Conservation (phyloP, 768 basidiomycete genomes). For the Tephrocybe sp. region DNA sequence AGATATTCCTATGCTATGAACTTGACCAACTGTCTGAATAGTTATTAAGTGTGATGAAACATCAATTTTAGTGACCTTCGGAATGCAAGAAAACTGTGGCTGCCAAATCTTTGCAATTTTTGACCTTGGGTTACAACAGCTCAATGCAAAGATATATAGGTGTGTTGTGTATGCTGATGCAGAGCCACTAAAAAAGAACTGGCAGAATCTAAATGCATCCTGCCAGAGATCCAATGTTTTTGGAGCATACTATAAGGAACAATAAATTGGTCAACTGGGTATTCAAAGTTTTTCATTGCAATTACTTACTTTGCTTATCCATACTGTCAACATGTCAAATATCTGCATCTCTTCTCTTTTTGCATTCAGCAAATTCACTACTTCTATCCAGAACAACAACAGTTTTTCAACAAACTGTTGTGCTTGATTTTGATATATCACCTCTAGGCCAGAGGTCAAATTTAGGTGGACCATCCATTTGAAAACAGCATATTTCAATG, state of each 20-base stretch:
- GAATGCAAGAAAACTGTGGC: not conserved
- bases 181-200: not conserved
- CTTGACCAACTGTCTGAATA: not conserved
- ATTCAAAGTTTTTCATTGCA: not conserved
- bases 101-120: not conserved
- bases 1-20: no score
- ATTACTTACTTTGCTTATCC: not conserved
- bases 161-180: slow-evolving; percentile 2
- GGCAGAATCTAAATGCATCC: not conserved
- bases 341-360: not conserved
- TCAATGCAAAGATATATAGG: not conserved
- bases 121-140: not conserved
- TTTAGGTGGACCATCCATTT: not conserved
- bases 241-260: not conserved
- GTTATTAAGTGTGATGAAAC: not conserved
- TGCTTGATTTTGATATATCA: not conserved
- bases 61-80: not conserved
- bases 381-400: slow-evolving; percentile 1
- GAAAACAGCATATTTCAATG: slow-evolving; percentile 1
- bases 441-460: not conserved
- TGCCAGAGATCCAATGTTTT: not conserved
- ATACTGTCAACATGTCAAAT: not conserved
- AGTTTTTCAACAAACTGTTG: not conserved
- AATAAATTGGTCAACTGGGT: not conserved
- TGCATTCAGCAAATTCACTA: not conserved